Conservation (phyloP, 345 rosid genomes). For the Syzygium aqueum region DNA sequence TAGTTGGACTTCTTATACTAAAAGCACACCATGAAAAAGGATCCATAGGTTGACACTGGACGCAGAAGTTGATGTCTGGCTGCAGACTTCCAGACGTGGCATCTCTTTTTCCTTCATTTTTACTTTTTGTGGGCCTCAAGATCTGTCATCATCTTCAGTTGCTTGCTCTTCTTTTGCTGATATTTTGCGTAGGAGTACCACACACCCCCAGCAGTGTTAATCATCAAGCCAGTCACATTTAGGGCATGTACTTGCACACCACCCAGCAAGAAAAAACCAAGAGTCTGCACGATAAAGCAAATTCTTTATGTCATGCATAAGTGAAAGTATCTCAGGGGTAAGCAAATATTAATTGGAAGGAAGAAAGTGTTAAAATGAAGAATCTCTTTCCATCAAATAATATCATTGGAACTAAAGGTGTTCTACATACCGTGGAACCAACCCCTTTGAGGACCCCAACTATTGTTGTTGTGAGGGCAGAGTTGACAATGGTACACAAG, state of each 20-base stretch:
- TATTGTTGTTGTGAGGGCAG: slow-evolving; percentile 93
- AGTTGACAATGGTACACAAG: slow-evolving; percentile 92
- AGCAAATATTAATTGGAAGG: background rate
- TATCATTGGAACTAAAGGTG: background rate
- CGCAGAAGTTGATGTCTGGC: background rate
- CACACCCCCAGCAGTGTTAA: slow-evolving; percentile 90
- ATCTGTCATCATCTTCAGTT: slow-evolving; percentile 39
- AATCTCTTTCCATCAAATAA: background rate
- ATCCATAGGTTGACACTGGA: background rate
- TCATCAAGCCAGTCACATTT: slow-evolving; percentile 73
- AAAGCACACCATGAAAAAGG: background rate
- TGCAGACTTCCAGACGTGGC: background rate
- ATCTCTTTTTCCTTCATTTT: background rate
- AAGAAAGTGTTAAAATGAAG: background rate
- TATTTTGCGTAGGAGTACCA: slow-evolving; percentile 93
- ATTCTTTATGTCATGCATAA: background rate
- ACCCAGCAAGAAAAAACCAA: slow-evolving; percentile 84
- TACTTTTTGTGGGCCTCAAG: slow-evolving; percentile 54
- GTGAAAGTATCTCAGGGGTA: background rate
- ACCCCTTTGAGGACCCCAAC: slow-evolving; percentile 99
- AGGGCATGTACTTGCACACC: slow-evolving; percentile 86
- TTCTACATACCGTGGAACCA: slow-evolving; percentile 72
- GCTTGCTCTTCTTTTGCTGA: slow-evolving; percentile 60
- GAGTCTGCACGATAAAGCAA: slow-evolving; percentile 33
- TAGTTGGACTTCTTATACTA: background rate